phyloP scores from a whole-genome alignment of 2,329 filamentous ascomycete species.

The Paecilomyces fulvus region DNA sequence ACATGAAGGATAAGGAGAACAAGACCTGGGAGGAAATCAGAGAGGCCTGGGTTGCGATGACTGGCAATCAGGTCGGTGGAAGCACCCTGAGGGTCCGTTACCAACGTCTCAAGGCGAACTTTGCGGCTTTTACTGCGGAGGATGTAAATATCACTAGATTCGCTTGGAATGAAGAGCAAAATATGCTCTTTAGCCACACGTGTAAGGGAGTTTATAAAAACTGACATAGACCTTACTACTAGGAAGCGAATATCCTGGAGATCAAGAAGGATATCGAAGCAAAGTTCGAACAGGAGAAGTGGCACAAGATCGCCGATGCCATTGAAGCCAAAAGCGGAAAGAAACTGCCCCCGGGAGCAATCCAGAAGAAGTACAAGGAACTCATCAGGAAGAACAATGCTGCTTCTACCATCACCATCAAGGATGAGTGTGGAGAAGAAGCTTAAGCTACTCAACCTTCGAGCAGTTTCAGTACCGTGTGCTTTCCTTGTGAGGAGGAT shows the following conservation, averaged over 20 bases:
- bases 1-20: slow-evolving; percentile 18
- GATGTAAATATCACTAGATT: slow-evolving; percentile 26
- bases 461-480: neutral
- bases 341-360: slow-evolving; percentile 22
- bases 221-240: slow-evolving; percentile 3
- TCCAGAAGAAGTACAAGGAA: slow-evolving; percentile 36
- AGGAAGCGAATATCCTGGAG: slow-evolving; percentile 23
- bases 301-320: slow-evolving; percentile 26
- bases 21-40: slow-evolving; percentile 19
- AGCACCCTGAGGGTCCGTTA: slow-evolving; percentile 34
- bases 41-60: slow-evolving; percentile 14
- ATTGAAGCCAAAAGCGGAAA: slow-evolving; percentile 22
- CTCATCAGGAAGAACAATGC: slow-evolving; percentile 17
- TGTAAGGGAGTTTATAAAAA: neutral
- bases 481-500: neutral
- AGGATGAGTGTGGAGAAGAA: neutral
- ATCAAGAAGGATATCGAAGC: slow-evolving; percentile 33
- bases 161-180: neutral
- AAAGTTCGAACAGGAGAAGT: slow-evolving; percentile 31
- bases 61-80: slow-evolving; percentile 22
- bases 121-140: slow-evolving; percentile 25
- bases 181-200: neutral
- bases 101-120: slow-evolving; percentile 30
- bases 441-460: neutral
- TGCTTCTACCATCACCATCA: neutral